phyloP scores from a whole-genome alignment of 768 basidiomycete species.

The Tylopilus sp. region DNA sequence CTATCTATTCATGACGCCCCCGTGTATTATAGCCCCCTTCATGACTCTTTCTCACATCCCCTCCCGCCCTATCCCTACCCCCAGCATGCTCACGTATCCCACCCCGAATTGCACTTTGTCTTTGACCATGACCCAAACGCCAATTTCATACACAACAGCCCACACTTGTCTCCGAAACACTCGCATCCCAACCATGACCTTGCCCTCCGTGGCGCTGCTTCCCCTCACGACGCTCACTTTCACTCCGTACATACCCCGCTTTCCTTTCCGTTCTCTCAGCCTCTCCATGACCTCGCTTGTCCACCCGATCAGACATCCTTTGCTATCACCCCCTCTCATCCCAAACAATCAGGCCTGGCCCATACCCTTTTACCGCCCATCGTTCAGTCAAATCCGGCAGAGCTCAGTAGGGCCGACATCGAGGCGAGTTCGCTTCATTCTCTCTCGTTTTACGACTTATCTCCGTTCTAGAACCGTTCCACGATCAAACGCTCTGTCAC shows the following conservation, averaged over 20 bases:
- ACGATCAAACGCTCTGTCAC: constrained; percentile 23
- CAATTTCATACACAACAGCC: constrained; percentile 17
- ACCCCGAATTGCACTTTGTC: constrained; percentile 28
- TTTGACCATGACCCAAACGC: constrained; percentile 19
- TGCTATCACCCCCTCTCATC: constrained; percentile 16
- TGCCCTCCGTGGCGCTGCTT: constrained; percentile 12
- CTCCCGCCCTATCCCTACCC: constrained; percentile 26
- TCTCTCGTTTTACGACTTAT: constrained; percentile 10
- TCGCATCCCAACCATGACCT: constrained; percentile 26
- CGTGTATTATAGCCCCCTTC: constrained; percentile 33
- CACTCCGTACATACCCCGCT: constrained; percentile 25
- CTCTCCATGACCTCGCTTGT: constrained; percentile 25
- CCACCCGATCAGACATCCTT: constrained; percentile 21
- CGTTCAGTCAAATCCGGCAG: constrained; percentile 33
- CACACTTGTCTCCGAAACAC: constrained; percentile 30
- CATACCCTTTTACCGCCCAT: constrained; percentile 34
- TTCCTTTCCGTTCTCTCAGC: constrained; percentile 23
- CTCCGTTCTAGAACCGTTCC: constrained; percentile 24
- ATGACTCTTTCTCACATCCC: constrained; percentile 21
- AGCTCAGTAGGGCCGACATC: constrained; percentile 21
- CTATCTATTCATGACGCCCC: constrained; percentile 31
- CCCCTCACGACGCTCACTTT: constrained; percentile 27
- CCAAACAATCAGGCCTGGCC: constrained; percentile 22
- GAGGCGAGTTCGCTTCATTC: constrained; percentile 15
- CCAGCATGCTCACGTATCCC: constrained; percentile 25